Percentiles rank a stretch among this genome's conserved stretches.
These are phyloP conservation scores for Dryas alaskensis DNA, from an alignment of 306 rosid genomes.

Conservation along the genomic window DNA sequence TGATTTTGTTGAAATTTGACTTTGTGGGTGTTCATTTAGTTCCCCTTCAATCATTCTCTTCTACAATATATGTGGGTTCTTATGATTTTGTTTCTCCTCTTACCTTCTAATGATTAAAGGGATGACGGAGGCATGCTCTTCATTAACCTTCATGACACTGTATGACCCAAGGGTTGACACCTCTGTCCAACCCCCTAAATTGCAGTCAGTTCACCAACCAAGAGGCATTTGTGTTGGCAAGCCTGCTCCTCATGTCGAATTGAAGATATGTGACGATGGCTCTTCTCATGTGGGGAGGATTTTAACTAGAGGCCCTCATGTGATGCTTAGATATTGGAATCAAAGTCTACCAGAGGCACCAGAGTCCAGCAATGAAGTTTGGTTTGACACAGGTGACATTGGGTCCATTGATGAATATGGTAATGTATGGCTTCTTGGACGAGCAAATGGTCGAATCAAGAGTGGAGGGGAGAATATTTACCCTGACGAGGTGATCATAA, in stretches of 20 bases:
- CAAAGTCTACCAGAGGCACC: slow-evolving; percentile 39
- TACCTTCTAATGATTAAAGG: slow-evolving; percentile 13
- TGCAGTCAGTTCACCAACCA: slow-evolving; percentile 32
- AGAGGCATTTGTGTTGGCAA: slow-evolving; percentile 90
- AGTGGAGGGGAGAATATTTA: slow-evolving; percentile 93
- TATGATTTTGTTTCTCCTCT: slow-evolving; percentile 25
- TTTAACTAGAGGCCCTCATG: slow-evolving; percentile 92
- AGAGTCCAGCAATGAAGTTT: slow-evolving; percentile 34
- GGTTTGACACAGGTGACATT: slow-evolving; percentile 94
- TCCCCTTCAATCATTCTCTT: too few relatives aligned
- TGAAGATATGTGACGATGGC: slow-evolving; percentile 48
- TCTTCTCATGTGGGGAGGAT: slow-evolving; percentile 57
- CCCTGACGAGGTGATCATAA: slow-evolving; percentile 74
- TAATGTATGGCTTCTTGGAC: slow-evolving; percentile 77
- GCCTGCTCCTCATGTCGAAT: slow-evolving; percentile 89
- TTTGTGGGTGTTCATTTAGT: too few relatives aligned
- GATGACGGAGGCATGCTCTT: slow-evolving; percentile 87
- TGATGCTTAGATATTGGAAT: slow-evolving; percentile 79
- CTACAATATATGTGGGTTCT: not conserved
- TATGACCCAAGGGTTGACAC: slow-evolving; percentile 44
- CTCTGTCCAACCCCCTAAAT: slow-evolving; percentile 22
- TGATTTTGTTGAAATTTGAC: too few relatives aligned
- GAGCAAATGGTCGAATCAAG: slow-evolving; percentile 70
- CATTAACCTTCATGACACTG: slow-evolving; percentile 68
- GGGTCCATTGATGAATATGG: slow-evolving; percentile 69